Evolutionary conservation across 345 rosid genomes (phyloP).

Genomic region (Eucalyptus victrix): DNA sequence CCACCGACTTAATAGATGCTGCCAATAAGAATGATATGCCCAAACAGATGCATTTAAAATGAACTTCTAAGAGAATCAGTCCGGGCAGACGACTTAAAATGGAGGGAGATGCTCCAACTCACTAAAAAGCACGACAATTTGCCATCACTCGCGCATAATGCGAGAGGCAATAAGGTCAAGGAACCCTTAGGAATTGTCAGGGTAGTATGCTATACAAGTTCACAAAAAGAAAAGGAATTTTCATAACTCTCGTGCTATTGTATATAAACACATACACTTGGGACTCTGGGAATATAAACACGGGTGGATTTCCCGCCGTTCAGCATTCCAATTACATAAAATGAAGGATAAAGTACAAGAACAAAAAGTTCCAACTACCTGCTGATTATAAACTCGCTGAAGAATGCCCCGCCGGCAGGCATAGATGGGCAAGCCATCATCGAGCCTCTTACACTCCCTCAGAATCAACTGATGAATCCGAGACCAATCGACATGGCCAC

Average conservation of each 20-base stretch:
- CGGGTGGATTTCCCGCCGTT: neutral
- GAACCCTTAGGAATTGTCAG: neutral
- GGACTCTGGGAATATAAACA: neutral
- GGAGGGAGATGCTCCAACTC: neutral
- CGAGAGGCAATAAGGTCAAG: neutral
- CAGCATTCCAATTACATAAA: neutral
- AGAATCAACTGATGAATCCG: constrained; percentile 32
- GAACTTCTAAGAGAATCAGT: neutral
- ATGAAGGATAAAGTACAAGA: neutral
- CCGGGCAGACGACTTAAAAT: neutral
- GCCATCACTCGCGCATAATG: neutral
- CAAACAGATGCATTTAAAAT: neutral
- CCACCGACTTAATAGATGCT: neutral
- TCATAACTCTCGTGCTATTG: neutral
- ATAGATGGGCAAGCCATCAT: constrained; percentile 72
- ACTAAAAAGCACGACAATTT: neutral
- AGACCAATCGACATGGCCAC: constrained; percentile 30
- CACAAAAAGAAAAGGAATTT: neutral
- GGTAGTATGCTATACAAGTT: neutral
- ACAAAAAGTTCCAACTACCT: constrained; percentile 21
- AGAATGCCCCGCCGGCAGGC: constrained; percentile 39
- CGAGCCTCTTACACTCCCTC: constrained; percentile 67
- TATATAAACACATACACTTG: neutral
- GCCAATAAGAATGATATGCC: neutral
- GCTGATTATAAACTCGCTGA: constrained; percentile 20